Conservation (phyloP, 257 asterid species). For the Ajuga chamaepitys region DNA sequence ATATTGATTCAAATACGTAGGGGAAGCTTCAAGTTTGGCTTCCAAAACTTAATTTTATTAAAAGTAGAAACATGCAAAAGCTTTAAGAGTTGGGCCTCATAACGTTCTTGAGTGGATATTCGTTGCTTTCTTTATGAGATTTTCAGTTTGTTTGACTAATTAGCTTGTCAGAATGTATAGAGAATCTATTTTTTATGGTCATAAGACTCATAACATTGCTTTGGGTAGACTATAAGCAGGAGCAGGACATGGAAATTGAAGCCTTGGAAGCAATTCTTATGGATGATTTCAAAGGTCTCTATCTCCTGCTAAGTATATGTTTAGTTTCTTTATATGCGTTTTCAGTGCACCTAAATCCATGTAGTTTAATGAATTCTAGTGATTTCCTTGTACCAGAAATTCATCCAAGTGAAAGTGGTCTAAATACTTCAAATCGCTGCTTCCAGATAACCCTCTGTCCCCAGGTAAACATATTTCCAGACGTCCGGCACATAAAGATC, state of each 20-base stretch:
- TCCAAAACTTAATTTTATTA: not conserved
- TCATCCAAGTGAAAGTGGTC: slow-evolving; percentile 81
- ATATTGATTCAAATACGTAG: not conserved
- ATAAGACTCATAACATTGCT: slow-evolving; percentile 16
- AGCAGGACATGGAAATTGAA: slow-evolving; percentile 97
- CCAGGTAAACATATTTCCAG: slow-evolving; percentile 45
- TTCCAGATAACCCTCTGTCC: slow-evolving; percentile 80
- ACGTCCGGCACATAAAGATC: slow-evolving; percentile 9
- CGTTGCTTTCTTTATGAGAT: not conserved
- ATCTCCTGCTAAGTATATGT: not conserved
- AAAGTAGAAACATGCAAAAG: not conserved
- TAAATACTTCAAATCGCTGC: slow-evolving; percentile 76
- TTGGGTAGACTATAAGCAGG: slow-evolving; percentile 66
- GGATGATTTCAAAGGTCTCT: slow-evolving; percentile 82
- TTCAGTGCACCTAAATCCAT: slow-evolving; percentile 13
- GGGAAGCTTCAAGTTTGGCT: slow-evolving; percentile 4
- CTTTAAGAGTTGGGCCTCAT: not conserved
- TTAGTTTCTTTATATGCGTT: slow-evolving; percentile 5
- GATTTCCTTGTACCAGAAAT: slow-evolving; percentile 63
- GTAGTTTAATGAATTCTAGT: slow-evolving; percentile 29
- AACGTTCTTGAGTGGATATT: not conserved
- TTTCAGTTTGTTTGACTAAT: not conserved
- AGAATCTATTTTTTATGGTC: not conserved
- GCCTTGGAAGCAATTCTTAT: slow-evolving; percentile 92
- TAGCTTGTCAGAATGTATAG: not conserved